A percentile compares a stretch with the other conserved stretches of the same genome.
Evolutionary conservation across 768 basidiomycete genomes (phyloP).

Genomic region (Hygrophorus russula): DNA sequence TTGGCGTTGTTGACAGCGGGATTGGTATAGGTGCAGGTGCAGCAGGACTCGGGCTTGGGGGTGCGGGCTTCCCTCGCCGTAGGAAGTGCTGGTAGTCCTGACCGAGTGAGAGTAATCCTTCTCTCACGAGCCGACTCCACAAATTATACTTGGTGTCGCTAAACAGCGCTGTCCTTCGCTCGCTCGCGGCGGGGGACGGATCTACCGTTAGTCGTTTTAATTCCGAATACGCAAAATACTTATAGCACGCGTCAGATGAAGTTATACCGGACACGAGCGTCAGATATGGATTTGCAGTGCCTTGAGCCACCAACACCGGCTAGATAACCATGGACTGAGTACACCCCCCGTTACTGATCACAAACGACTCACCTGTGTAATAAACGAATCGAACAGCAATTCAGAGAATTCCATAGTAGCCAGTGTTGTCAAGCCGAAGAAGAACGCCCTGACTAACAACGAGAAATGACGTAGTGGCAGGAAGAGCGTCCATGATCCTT

Average conservation of each 20-base stretch:
- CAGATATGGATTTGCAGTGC: constrained; percentile 39
- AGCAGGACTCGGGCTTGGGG: constrained; percentile 12
- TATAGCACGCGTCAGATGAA: constrained; percentile 39
- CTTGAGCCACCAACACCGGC: constrained; percentile 34
- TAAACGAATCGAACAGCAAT: constrained; percentile 44
- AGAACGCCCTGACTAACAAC: constrained; percentile 37
- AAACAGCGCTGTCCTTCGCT: constrained; percentile 47
- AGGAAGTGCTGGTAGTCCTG: constrained; percentile 59
- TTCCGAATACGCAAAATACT: constrained; percentile 59
- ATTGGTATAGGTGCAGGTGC: constrained; percentile 6
- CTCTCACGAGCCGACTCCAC: constrained; percentile 51
- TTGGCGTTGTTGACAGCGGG: constrained; percentile 24
- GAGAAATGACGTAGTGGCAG: constrained; percentile 36
- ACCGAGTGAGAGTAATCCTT: constrained; percentile 50
- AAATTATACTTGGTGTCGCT: constrained; percentile 58
- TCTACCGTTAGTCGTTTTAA: constrained; percentile 40
- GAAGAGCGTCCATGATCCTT: constrained; percentile 40
- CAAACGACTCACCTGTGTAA: constrained; percentile 37
- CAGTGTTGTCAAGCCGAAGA: constrained; percentile 39
- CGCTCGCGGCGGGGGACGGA: constrained; percentile 24
- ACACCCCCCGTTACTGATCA: neutral
- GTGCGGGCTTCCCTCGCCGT: constrained; percentile 37
- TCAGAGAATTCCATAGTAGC: constrained; percentile 56
- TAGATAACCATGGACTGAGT: constrained; percentile 14
- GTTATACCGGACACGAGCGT: constrained; percentile 56